phyloP scores from a whole-genome alignment of 2,329 filamentous ascomycete species.

The Diaporthe australafricana region DNA sequence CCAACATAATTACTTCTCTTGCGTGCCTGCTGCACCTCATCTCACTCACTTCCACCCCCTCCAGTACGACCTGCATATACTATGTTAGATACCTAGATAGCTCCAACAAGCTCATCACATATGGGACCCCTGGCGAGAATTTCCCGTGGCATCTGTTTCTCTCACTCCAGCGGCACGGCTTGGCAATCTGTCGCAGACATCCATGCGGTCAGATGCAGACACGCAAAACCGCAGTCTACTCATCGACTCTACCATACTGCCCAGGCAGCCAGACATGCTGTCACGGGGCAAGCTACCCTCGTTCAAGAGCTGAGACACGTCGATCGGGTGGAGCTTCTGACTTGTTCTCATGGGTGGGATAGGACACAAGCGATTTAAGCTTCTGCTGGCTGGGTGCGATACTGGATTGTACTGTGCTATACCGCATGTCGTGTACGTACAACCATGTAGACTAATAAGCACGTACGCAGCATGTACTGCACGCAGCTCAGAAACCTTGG shows the following conservation, averaged over 20 bases:
- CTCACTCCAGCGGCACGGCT: no score
- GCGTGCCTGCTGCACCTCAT: background rate
- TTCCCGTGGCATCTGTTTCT: background rate
- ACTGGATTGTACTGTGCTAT: background rate
- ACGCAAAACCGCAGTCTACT: background rate
- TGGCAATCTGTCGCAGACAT: no score
- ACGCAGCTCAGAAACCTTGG: slow-evolving; percentile 3
- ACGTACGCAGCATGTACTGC: background rate
- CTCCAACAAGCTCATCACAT: background rate
- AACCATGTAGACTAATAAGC: background rate
- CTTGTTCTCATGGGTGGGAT: slow-evolving; percentile 26
- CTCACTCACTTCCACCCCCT: background rate
- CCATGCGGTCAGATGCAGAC: background rate
- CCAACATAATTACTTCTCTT: background rate
- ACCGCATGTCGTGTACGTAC: background rate
- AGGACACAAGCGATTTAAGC: slow-evolving; percentile 26
- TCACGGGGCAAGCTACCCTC: slow-evolving; percentile 18
- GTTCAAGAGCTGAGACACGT: slow-evolving; percentile 22
- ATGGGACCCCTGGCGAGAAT: background rate
- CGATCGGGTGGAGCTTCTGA: slow-evolving; percentile 28
- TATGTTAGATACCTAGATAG: no score
- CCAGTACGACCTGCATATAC: background rate
- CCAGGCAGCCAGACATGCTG: background rate
- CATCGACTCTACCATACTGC: background rate
- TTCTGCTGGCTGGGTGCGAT: slow-evolving; percentile 12